These are phyloP conservation scores for Beta corolliflora DNA, from an alignment of 179 eudicot genomes.

Conservation along the genomic window DNA sequence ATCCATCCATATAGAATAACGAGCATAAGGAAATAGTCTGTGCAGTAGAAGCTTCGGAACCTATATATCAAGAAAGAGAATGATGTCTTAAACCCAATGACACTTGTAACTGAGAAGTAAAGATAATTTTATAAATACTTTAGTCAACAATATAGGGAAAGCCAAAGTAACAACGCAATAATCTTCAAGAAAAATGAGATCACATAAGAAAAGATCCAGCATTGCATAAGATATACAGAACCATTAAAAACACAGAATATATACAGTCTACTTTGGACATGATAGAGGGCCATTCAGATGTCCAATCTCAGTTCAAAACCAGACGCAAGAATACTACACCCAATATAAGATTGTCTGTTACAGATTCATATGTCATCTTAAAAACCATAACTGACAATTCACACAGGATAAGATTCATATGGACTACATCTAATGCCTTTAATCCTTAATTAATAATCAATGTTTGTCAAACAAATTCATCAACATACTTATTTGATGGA, in stretches of 20 bases:
- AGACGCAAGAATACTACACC: too few species aligned
- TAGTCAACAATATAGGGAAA: not conserved
- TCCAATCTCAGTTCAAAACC: too few species aligned
- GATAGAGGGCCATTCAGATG: too few species aligned
- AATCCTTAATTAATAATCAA: too few species aligned
- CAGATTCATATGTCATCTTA: too few species aligned
- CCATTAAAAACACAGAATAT: not conserved
- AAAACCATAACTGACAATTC: too few species aligned
- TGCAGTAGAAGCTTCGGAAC: slow-evolving; percentile 94
- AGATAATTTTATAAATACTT: not conserved
- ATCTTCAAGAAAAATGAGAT: not conserved
- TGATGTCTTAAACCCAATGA: slow-evolving; percentile 3
- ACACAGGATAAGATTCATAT: too few species aligned
- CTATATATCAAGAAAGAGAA: slow-evolving; percentile 39
- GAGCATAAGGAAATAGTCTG: slow-evolving; percentile 89
- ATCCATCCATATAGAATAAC: slow-evolving; percentile 96
- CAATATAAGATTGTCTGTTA: too few species aligned
- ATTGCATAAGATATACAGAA: too few species aligned
- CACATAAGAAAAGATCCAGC: not conserved
- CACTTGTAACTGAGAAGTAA: slow-evolving; percentile 5
- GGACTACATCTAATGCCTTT: too few species aligned
- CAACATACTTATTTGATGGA: too few species aligned
- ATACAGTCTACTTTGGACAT: not conserved
- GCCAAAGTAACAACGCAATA: not conserved
- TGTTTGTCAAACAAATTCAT: too few species aligned